A percentile compares a stretch with the other conserved stretches of the same genome.
These are phyloP conservation scores for Leccinum olivaceopallidum DNA, from an alignment of 768 basidiomycete genomes.

Conservation along the genomic window DNA sequence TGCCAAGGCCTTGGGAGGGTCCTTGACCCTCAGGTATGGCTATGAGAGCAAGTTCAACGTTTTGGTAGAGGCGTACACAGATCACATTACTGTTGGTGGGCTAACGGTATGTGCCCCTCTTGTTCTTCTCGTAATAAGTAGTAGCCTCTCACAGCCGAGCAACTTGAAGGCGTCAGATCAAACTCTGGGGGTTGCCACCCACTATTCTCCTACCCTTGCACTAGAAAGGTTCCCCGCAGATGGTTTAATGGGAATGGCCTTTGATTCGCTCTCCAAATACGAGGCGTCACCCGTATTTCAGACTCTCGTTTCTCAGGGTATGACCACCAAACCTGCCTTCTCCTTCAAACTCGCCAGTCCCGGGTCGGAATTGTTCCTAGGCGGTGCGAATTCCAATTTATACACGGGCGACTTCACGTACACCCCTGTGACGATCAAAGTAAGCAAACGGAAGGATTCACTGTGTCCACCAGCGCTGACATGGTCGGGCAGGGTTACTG, in stretches of 20 bases:
- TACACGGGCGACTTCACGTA: no score
- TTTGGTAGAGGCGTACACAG: conserved; percentile 10
- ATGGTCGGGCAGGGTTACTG: no score
- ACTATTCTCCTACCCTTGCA: conserved; percentile 5
- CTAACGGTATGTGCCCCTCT: conserved; percentile 5
- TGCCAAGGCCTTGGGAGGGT: neutral
- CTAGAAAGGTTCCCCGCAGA: conserved; percentile 12
- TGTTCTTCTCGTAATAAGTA: neutral
- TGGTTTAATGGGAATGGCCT: conserved; percentile 31
- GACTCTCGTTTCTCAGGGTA: no score
- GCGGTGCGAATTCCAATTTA: no score
- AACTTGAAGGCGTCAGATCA: conserved; percentile 12
- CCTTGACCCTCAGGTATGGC: neutral
- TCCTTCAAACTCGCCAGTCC: no score
- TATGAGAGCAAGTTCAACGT: neutral
- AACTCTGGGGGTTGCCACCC: conserved; percentile 11
- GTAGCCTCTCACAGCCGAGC: neutral
- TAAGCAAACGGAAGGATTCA: no score
- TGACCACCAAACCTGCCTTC: no score
- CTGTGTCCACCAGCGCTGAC: no score
- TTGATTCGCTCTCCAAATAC: no score
- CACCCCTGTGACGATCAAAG: no score
- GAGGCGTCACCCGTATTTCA: no score
- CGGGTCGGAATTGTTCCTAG: no score
- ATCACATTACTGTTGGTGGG: conserved; percentile 12